Conservation (phyloP, 257 asterid species). For the Penstemon davidsonii region DNA sequence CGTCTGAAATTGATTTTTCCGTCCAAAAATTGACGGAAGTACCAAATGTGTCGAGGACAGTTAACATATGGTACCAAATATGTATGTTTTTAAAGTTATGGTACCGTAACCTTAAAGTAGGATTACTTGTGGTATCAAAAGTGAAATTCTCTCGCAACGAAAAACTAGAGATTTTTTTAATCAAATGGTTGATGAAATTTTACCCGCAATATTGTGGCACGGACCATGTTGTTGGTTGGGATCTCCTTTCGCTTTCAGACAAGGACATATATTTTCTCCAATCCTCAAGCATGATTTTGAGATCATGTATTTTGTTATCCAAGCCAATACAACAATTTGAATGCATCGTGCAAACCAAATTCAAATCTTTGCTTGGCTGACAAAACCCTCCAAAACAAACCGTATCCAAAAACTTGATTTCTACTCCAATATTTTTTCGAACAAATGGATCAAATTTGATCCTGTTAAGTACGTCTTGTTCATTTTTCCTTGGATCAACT, state of each 20-base stretch:
- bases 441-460: slow-evolving; percentile 12
- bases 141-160: too few species aligned
- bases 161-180: too few species aligned
- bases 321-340: slow-evolving; percentile 24
- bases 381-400: slow-evolving; percentile 26
- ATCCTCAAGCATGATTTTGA: slow-evolving; percentile 17
- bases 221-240: too few species aligned
- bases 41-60: too few species aligned
- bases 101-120: too few species aligned
- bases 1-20: too few species aligned
- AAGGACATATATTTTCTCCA: slow-evolving; percentile 17
- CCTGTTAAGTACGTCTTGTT: slow-evolving; percentile 22
- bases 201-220: too few species aligned
- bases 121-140: too few species aligned
- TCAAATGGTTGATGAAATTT: too few species aligned
- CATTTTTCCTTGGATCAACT: neutral
- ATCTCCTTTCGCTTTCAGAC: neutral
- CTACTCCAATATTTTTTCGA: slow-evolving; percentile 1
- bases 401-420: slow-evolving; percentile 23
- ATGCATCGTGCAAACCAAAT: slow-evolving; percentile 19
- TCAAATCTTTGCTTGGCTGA: slow-evolving; percentile 14
- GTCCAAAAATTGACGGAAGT: too few species aligned
- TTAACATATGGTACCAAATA: too few species aligned
- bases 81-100: too few species aligned
- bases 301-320: slow-evolving; percentile 21